Base-by-base conservation (phyloP, 176 grass and related monocot species). In the Aegilops sharonensis region DNA sequence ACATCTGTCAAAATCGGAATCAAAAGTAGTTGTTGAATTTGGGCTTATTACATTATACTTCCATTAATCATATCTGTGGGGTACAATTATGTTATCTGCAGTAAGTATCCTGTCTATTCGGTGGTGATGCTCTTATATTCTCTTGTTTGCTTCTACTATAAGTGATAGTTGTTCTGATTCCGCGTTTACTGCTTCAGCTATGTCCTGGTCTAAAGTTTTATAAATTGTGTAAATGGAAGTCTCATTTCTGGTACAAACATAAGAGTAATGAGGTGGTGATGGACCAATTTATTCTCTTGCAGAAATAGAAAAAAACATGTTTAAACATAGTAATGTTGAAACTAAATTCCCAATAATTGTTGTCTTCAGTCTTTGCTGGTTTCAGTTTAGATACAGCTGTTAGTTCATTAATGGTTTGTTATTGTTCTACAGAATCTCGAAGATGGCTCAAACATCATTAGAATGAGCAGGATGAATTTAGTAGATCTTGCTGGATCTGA, bases 401-500 rank as follows among this genome's bases (percentile, higher is more conserved):
- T 67, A 36, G 13, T 79, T 63, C 27, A 61, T 69, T 50, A 86
- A 68, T 35, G 61, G 7, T 50, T 78, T 8, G 9, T 37, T 84
- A 66, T 92, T 75, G 56, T 81, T 88, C 45, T 72, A 30, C 74
- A 99, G 97, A 94, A 92, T 84, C 78, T 86, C 32, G 87, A 78
- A 83, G 92, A 96, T 89, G 94, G 94, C 14, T 89, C 82, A 81
- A 99, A 88, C 78, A 89, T 63, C 83, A 85, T 87, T 32, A 91
- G 92, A 81, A 96, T 79, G 75, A 99, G 97, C 90, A 89, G 90
- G 79, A 99, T 99, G 72, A 99, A 99, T 80, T 89, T 99, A 39
- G 94, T 99, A 71, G 97, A 99, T 92, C 94, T 99, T 80, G 97
- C 97, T 65, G 97, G 97, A 82, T 99, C 97, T 29, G 97, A 99